Percentiles rank a stretch among this genome's conserved stretches.
Evolutionary conservation across 306 rosid species (phyloP).

Genomic region (Echinosophora koreensis): DNA sequence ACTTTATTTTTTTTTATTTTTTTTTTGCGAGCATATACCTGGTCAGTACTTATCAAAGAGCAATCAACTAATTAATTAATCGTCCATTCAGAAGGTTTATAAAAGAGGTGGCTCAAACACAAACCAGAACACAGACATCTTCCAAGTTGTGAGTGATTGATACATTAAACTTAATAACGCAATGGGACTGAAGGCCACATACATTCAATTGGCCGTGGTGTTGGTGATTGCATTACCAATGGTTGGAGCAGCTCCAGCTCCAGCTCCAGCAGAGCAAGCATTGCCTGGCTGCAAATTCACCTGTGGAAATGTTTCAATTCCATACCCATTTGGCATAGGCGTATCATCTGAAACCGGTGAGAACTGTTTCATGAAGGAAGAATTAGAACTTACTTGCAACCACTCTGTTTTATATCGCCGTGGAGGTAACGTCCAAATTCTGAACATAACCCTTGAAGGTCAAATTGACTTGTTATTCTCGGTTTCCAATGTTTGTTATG

Average conservation of each 20-base stretch:
- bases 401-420: not conserved
- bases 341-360: not conserved
- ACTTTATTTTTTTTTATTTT: no score
- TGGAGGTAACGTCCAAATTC: not conserved
- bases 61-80: no score
- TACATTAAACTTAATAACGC: no score
- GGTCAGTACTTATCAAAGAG: no score
- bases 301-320: constrained; percentile 1
- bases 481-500: not conserved
- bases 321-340: constrained; percentile 7
- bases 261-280: no score
- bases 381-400: not conserved
- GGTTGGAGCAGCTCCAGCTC: not conserved
- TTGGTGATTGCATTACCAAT: not conserved
- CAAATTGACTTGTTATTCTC: not conserved
- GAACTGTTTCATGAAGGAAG: not conserved
- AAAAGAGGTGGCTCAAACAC: not conserved
- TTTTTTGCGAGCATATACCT: no score
- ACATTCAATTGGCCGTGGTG: not conserved
- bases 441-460: not conserved
- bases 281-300: not conserved
- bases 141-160: no score
- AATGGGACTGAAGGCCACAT: not conserved
- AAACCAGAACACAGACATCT: not conserved
- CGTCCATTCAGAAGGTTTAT: no score